Conservation (phyloP, 78 protist genomes). For the Acrasis kona region DNA sequence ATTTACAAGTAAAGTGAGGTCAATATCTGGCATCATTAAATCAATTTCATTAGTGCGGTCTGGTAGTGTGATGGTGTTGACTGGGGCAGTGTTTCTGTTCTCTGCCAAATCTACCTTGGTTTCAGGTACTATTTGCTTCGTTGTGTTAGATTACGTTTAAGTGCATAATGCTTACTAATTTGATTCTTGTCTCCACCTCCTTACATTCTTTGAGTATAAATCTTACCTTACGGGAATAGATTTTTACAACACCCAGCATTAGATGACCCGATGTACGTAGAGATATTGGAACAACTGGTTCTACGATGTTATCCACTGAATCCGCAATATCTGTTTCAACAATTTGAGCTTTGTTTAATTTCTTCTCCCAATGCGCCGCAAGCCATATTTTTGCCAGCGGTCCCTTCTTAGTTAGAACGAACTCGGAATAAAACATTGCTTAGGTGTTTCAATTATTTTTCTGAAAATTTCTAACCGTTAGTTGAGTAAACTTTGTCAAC, state of each 20-base stretch:
- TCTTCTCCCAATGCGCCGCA: constrained; percentile 75
- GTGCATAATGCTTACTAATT: background rate
- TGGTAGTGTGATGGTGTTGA: background rate
- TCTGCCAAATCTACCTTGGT: background rate
- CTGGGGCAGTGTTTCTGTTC: background rate
- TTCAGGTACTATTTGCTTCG: background rate
- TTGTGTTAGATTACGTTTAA: background rate
- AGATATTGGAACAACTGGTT: constrained; percentile 61
- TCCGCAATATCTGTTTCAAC: constrained; percentile 35
- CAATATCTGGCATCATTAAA: background rate
- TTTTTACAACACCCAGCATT: constrained; percentile 74
- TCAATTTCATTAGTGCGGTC: background rate
- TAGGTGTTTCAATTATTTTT: no score
- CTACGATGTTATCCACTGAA: constrained; percentile 48
- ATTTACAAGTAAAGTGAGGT: background rate
- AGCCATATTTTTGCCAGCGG: constrained; percentile 70
- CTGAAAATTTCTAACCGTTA: no score
- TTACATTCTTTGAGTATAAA: constrained; percentile 41
- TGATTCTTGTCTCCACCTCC: constrained; percentile 6
- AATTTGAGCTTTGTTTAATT: constrained; percentile 39
- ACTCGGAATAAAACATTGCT: constrained; percentile 65
- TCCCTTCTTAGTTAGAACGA: constrained; percentile 62
- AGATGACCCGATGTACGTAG: constrained; percentile 79
- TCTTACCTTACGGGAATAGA: constrained; percentile 49
- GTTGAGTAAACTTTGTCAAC: no score